phyloP scores from a whole-genome alignment of 2,329 filamentous ascomycete genomes.

The Pezicula rhizophila region DNA sequence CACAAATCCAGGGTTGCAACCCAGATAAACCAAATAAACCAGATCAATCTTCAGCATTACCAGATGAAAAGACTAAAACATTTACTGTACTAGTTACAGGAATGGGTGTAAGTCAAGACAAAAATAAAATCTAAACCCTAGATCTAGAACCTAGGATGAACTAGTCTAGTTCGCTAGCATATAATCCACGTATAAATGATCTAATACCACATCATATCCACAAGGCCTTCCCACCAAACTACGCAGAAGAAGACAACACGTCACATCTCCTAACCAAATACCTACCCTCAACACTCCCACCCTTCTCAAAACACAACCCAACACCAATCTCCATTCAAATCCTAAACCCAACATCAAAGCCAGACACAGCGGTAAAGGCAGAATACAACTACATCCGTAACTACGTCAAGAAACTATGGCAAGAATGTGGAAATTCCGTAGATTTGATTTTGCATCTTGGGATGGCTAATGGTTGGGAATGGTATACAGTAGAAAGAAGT shows the following conservation, averaged over 20 bases:
- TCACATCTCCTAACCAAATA: background rate
- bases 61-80: background rate
- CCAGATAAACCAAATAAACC: too few relatives aligned
- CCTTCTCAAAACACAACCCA: background rate
- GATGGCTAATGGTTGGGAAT: background rate
- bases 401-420: background rate
- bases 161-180: too few relatives aligned
- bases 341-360: background rate
- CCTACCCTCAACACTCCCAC: background rate
- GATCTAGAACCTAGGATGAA: too few relatives aligned
- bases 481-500: background rate
- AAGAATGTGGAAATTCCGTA: background rate
- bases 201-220: background rate
- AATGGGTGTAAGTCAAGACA: background rate
- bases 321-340: background rate
- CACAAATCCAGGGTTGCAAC: too few relatives aligned
- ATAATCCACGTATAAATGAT: too few relatives aligned
- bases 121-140: too few relatives aligned
- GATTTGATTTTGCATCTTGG: conserved; percentile 2
- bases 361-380: background rate
- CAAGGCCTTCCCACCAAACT: background rate
- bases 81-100: background rate
- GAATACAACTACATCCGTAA: background rate
- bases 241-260: background rate
- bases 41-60: too few relatives aligned